Evolutionary conservation across 352 stramenopile genomes (phyloP).

Genomic region (Phytophthora pisi): DNA sequence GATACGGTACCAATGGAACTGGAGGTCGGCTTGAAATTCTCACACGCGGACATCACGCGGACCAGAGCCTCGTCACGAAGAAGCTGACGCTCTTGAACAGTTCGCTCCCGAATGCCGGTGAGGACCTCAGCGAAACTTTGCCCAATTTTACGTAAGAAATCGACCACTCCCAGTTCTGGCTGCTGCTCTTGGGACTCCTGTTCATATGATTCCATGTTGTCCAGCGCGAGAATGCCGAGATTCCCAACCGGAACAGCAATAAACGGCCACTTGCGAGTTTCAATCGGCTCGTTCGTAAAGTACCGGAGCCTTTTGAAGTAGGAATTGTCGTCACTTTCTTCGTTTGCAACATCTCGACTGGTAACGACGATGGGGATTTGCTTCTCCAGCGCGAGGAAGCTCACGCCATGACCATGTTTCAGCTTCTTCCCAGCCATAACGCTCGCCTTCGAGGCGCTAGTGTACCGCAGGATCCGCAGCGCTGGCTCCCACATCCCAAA

Average conservation of each 20-base stretch:
- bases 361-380: slow-evolving; percentile 54
- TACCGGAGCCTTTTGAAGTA: slow-evolving; percentile 38
- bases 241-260: slow-evolving; percentile 60
- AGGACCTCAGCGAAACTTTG: slow-evolving; percentile 33
- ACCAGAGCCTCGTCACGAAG: slow-evolving; percentile 48
- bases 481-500: slow-evolving; percentile 66
- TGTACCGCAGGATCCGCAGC: slow-evolving; percentile 50
- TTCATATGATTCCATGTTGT: slow-evolving; percentile 66
- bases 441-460: slow-evolving; percentile 54
- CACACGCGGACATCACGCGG: slow-evolving; percentile 55
- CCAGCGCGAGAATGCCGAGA: slow-evolving; percentile 59
- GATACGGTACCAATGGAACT: slow-evolving; percentile 13
- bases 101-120: slow-evolving; percentile 20
- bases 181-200: slow-evolving; percentile 43
- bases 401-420: slow-evolving; percentile 60
- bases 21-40: slow-evolving; percentile 42
- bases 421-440: slow-evolving; percentile 70
- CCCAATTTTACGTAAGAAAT: slow-evolving; percentile 64
- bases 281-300: slow-evolving; percentile 37
- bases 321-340: not conserved
- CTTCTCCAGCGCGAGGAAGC: slow-evolving; percentile 49
- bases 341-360: slow-evolving; percentile 13
- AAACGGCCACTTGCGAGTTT: slow-evolving; percentile 60
- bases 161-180: slow-evolving; percentile 77
- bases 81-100: slow-evolving; percentile 11